Evolutionary conservation across 2,329 filamentous ascomycete species (phyloP), one percentile per base, ranked within the genome.

Genomic region (Colletotrichum filicis): DNA sequence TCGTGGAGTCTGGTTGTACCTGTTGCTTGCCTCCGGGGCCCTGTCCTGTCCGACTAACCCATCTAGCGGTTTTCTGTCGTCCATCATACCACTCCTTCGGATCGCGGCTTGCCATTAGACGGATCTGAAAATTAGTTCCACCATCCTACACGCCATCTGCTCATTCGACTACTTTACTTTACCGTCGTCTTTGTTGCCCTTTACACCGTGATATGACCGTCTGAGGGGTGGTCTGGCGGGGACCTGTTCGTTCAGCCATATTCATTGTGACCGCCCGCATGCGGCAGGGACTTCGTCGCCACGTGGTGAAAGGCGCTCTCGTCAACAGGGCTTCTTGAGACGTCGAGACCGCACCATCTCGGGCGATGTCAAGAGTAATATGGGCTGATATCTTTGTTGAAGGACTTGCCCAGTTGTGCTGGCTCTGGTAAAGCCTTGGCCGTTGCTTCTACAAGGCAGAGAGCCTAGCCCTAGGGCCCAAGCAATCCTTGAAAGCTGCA

Each of bases 21-120:
- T n/a, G 30, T 30, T 68, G 19, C 42, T 56, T 52, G 11, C 49
- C 22, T 32, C 65, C 14, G 42, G 19, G 30, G 24, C 9, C 32
- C 46, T 37, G 63, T 42, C 56, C 68, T 35, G 68, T 32, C 32
- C 57, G 14, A 35, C 28, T 35, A 52, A 52, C n/a, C 57, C 65
- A 68, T 53, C 53, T 63, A 19, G 7, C 66, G 53, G 61, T 56
- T 61, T 53, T 24, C n/a, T 55, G 60, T 37, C 55, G 19, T n/a
- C 22, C 70, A 61, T 64, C 32, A 70, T 61, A 60, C 66, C 55
- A 60, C 46, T 49, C 66, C 22, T 53, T 55, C 55, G 66, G 59
- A 73, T 65, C 59, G n/a, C 58, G 46, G 69, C 46, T 32, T 70
- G 59, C 63, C n/a, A 60, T 70, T 60, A 30, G 66, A 69, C 56